A percentile compares a stretch with the other conserved stretches of the same genome.
Evolutionary conservation across 169 alveolate genomes (phyloP).

Genomic region (Plasmodium billcollinsi): DNA sequence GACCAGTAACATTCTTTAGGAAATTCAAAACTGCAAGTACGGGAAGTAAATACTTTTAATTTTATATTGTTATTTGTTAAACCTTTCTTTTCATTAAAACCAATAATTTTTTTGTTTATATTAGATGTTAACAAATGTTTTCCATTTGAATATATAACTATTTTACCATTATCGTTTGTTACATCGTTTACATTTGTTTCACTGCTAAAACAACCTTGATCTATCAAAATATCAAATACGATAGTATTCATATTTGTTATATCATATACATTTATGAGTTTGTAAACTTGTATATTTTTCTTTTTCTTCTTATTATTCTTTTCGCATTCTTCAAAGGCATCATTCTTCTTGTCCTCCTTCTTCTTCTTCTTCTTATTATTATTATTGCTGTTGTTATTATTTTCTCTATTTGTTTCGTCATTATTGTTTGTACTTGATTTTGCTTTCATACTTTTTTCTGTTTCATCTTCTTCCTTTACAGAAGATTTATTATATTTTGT

Average conservation of each 20-base stretch:
- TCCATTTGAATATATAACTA: conserved; percentile 74
- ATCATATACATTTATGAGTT: conserved; percentile 69
- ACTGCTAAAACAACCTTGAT: conserved; percentile 69
- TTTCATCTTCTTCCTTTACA: background rate
- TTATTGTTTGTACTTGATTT: background rate
- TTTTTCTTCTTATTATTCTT: conserved; percentile 12
- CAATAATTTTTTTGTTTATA: conserved; percentile 37
- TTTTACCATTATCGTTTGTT: conserved; percentile 44
- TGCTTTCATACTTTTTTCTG: conserved; percentile 19
- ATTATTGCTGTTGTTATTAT: background rate
- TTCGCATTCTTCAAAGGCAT: background rate
- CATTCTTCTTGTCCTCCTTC: no score
- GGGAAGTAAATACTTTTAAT: conserved; percentile 68
- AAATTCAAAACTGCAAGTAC: conserved; percentile 62
- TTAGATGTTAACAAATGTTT: conserved; percentile 61
- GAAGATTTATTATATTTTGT: conserved; percentile 29
- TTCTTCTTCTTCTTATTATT: background rate
- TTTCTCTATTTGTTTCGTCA: conserved; percentile 7
- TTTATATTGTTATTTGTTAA: conserved; percentile 25
- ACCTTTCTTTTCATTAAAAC: conserved; percentile 11
- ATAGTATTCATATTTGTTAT: conserved; percentile 74
- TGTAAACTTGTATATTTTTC: conserved; percentile 4
- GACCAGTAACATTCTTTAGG: conserved; percentile 76
- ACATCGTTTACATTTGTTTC: conserved; percentile 23
- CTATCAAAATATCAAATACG: conserved; percentile 67